Evolutionary conservation across 1,284 basidiomycete species (phyloP).

Genomic region (Microbotryum intermedium): DNA sequence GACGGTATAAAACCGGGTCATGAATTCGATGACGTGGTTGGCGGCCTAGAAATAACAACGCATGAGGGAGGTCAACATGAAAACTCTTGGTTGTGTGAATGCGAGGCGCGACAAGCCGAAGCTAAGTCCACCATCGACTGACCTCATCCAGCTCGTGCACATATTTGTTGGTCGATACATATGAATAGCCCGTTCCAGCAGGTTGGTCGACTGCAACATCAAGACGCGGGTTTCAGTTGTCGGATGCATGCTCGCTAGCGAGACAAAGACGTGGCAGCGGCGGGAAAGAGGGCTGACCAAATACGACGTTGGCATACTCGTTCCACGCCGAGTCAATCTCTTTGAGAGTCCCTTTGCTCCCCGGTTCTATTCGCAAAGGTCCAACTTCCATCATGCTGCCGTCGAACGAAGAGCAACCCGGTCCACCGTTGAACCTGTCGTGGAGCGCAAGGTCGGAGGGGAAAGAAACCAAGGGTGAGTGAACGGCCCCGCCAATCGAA

Average conservation of each 20-base stretch:
- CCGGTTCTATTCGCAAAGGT: conserved; percentile 54
- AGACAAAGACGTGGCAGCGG: not conserved
- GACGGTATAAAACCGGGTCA: conserved; percentile 75
- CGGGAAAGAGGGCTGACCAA: conserved; percentile 50
- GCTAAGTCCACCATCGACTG: conserved; percentile 15
- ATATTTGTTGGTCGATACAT: conserved; percentile 74
- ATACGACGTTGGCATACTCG: conserved; percentile 95
- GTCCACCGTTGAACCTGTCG: conserved; percentile 56
- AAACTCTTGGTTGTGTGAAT: conserved; percentile 11
- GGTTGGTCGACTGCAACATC: conserved; percentile 76
- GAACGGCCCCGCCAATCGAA: not conserved
- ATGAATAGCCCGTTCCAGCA: conserved; percentile 89
- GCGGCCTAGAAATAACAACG: conserved; percentile 52
- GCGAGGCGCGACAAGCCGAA: not conserved
- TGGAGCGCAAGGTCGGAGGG: not conserved
- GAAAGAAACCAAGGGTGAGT: not conserved
- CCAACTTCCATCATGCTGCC: conserved; percentile 94
- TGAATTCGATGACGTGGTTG: conserved; percentile 70
- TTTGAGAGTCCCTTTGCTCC: conserved; percentile 66
- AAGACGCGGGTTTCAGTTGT: not conserved
- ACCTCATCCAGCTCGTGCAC: conserved; percentile 70
- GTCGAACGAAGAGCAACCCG: conserved; percentile 94
- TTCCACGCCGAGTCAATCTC: conserved; percentile 90
- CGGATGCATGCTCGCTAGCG: not conserved
- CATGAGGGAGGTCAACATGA: conserved; percentile 1